Evolutionary conservation across 140 eudicot genomes (phyloP).

Genomic region (Cichorium intybus): DNA sequence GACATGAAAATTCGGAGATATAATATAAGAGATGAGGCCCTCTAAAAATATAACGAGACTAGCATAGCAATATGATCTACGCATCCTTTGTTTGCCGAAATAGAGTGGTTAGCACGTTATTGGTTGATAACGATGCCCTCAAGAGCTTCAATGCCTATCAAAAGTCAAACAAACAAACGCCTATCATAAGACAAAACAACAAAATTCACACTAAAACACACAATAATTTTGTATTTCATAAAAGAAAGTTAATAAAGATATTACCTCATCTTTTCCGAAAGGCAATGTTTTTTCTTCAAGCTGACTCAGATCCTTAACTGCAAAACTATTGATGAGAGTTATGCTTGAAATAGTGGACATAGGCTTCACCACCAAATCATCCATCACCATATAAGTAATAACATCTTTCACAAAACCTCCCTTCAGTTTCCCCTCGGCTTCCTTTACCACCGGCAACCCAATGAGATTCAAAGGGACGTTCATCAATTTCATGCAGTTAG

Average conservation of each 20-base stretch:
- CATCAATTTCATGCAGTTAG: not conserved
- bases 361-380: constrained; percentile 25
- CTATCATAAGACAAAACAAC: not conserved
- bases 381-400: constrained; percentile 35
- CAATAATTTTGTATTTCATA: not conserved
- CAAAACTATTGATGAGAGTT: constrained; percentile 10
- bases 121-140: not conserved
- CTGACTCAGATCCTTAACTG: constrained; percentile 13
- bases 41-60: not conserved
- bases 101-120: not conserved
- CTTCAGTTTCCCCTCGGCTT: not conserved
- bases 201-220: not conserved
- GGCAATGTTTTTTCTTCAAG: constrained; percentile 3
- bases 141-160: constrained; percentile 13
- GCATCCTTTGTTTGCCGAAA: not conserved
- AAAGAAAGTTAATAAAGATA: not conserved
- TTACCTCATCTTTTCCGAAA: constrained; percentile 10
- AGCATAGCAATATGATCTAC: not conserved
- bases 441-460: not conserved
- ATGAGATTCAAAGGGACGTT: not conserved
- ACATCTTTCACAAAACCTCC: constrained; percentile 24
- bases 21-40: not conserved
- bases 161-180: not conserved
- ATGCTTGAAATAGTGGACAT: constrained; percentile 29
- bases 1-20: not conserved